Percentiles rank a stretch among this genome's conserved stretches.
Conservation (phyloP, 2,329 filamentous ascomycete species). For the Exophiala oligosperma region DNA sequence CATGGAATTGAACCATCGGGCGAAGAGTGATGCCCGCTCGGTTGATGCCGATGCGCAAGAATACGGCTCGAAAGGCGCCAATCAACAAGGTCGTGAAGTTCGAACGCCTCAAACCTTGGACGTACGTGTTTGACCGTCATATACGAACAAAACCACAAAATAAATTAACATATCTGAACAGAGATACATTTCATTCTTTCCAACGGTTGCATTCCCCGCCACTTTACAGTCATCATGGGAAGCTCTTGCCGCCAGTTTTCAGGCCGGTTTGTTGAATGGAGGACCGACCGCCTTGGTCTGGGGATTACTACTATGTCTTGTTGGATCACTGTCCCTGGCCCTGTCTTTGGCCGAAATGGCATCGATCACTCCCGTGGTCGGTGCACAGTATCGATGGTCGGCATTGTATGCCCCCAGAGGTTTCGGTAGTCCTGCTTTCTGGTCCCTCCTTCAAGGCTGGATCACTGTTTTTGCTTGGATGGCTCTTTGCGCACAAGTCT, state of each 20-base stretch:
- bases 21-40: background rate
- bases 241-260: constrained; percentile 9
- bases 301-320: constrained; percentile 29
- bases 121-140: background rate
- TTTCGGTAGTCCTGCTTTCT: constrained; percentile 32
- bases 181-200: constrained; percentile 18
- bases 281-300: constrained; percentile 32
- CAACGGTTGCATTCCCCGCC: constrained; percentile 14
- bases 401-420: constrained; percentile 35
- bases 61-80: background rate
- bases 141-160: background rate
- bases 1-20: background rate
- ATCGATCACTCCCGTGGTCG: constrained; percentile 32
- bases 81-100: background rate
- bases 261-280: constrained; percentile 25
- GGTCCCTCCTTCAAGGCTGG: constrained; percentile 20
- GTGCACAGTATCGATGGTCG: constrained; percentile 45
- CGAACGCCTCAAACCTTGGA: background rate
- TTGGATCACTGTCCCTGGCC: constrained; percentile 32
- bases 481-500: constrained; percentile 1
- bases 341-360: constrained; percentile 41
- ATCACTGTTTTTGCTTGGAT: constrained; percentile 15
- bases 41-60: background rate
- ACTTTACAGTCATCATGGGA: constrained; percentile 20
- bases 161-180: background rate